Evolutionary conservation across 2,329 filamentous ascomycete species (phyloP).

Genomic region (Cytospora mali): DNA sequence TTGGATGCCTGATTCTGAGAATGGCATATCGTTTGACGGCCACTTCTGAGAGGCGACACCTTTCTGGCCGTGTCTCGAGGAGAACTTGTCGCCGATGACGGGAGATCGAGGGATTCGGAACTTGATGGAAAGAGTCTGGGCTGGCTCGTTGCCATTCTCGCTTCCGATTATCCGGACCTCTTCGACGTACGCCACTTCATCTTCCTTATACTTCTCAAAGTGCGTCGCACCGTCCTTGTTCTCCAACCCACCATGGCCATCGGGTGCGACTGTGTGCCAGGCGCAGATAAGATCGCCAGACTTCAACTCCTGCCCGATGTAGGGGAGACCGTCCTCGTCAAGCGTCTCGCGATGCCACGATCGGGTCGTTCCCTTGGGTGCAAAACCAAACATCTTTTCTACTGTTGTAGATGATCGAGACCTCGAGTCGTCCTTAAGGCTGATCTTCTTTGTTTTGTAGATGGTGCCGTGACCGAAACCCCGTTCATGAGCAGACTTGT

Average conservation of each 20-base stretch:
- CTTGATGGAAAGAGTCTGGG: conserved; percentile 89
- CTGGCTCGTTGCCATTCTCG: conserved; percentile 79
- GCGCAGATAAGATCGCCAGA: conserved; percentile 86
- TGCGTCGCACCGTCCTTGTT: conserved; percentile 86
- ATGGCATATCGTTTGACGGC: conserved; percentile 92
- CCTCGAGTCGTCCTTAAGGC: conserved; percentile 77
- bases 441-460: conserved; percentile 95
- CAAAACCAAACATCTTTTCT: conserved; percentile 87
- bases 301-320: conserved; percentile 74
- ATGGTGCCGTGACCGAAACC: conserved; percentile 95
- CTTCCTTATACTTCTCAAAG: conserved; percentile 93
- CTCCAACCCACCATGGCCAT: conserved; percentile 75
- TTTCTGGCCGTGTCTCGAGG: conserved; percentile 96
- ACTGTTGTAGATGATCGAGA: conserved; percentile 68
- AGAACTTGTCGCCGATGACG: conserved; percentile 98
- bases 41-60: conserved; percentile 96
- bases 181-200: conserved; percentile 85
- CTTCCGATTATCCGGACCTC: conserved; percentile 89
- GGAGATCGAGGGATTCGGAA: conserved; percentile 88
- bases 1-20: conserved; percentile 93
- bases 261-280: conserved; percentile 83
- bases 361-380: conserved; percentile 73
- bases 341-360: conserved; percentile 71
- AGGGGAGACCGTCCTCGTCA: conserved; percentile 85
- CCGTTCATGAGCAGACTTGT: conserved; percentile 94